Percentiles rank a stretch among this genome's conserved stretches.
Conservation (phyloP, 257 asterid species). For the Marsdenia floribunda region DNA sequence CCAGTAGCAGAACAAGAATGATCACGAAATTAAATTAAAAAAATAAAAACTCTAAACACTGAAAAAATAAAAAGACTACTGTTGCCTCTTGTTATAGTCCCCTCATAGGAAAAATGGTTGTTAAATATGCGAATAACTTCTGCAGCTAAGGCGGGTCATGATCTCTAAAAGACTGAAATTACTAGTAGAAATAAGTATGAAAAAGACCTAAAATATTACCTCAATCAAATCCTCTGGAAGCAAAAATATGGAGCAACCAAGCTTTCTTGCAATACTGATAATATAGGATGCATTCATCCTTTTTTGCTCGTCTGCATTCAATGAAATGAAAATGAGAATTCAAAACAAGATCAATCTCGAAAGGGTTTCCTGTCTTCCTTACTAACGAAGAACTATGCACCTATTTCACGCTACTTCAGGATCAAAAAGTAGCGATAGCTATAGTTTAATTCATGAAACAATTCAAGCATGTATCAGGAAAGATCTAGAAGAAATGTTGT, state of each 20-base stretch:
- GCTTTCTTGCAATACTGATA: constrained; percentile 91
- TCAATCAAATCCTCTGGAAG: constrained; percentile 92
- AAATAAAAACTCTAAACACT: not conserved
- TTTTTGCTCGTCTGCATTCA: constrained; percentile 68
- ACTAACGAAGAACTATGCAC: not conserved
- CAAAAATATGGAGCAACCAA: constrained; percentile 94
- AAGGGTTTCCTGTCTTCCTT: not conserved
- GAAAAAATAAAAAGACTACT: not conserved
- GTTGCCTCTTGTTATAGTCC: constrained; percentile 1
- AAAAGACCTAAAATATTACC: constrained; percentile 32
- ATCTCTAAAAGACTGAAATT: not conserved
- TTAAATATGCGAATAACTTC: not conserved
- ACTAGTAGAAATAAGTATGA: not conserved
- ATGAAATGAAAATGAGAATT: constrained; percentile 1
- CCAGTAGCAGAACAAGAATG: not conserved
- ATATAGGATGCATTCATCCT: constrained; percentile 90
- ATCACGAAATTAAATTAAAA: not conserved
- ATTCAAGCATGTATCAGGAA: not conserved
- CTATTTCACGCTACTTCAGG: not conserved
- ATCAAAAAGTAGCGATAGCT: not conserved
- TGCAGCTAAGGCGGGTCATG: not conserved
- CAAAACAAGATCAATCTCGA: not conserved
- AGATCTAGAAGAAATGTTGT: not conserved
- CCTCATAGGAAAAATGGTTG: not conserved
- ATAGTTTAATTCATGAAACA: not conserved